These are phyloP conservation scores for Colletotrichum plurivorum DNA, from an alignment of 2,329 filamentous ascomycete genomes.

Conservation along the genomic window DNA sequence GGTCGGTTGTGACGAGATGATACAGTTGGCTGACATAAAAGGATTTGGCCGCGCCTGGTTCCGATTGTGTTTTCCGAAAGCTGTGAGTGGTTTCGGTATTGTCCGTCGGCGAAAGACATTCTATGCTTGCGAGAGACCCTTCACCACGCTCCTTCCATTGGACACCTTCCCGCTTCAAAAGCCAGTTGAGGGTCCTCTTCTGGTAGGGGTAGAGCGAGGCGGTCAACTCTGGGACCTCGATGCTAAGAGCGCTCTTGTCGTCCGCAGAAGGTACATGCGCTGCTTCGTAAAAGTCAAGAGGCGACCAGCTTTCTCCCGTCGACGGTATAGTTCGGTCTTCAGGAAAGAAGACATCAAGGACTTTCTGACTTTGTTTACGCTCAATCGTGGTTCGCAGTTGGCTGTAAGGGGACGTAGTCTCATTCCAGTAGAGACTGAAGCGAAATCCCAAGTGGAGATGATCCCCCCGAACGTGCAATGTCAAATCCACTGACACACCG, in stretches of 20 bases:
- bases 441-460: conserved; percentile 49
- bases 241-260: conserved; percentile 53
- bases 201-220: conserved; percentile 80
- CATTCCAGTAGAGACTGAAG: conserved; percentile 60
- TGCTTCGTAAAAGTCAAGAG: conserved; percentile 77
- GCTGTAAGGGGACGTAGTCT: conserved; percentile 50
- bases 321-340: conserved; percentile 45
- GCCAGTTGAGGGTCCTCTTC: conserved; percentile 78
- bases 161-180: conserved; percentile 76
- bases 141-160: conserved; percentile 53
- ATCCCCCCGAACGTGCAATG: conserved; percentile 46
- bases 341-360: conserved; percentile 56
- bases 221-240: conserved; percentile 60
- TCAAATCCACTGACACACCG: conserved; percentile 52
- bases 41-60: not conserved
- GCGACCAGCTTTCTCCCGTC: conserved; percentile 53
- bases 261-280: conserved; percentile 72
- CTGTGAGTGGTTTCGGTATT: conserved; percentile 30
- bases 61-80: conserved; percentile 19
- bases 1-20: conserved; percentile 69
- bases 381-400: conserved; percentile 48
- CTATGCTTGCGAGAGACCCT: conserved; percentile 42
- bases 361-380: conserved; percentile 49
- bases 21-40: conserved; percentile 76
- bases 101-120: conserved; percentile 30